A percentile compares a stretch with the other conserved stretches of the same genome.
These are phyloP conservation scores for Anisogramma anomala DNA, from an alignment of 2,329 filamentous ascomycete species.

Conservation along the genomic window DNA sequence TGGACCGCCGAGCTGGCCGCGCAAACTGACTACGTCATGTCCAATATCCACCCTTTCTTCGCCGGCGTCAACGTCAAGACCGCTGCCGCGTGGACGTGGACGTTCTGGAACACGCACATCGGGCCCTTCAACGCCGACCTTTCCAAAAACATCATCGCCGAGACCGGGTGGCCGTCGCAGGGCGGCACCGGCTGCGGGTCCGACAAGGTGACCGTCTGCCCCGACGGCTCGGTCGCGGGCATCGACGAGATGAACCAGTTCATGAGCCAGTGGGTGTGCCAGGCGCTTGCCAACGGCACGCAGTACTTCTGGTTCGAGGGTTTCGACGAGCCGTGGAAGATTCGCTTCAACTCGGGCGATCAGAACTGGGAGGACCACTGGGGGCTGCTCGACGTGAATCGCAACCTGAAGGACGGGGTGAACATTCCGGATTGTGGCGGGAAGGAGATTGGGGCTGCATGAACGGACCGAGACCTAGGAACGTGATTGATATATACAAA, in stretches of 20 bases:
- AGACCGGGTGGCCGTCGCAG: slow-evolving; percentile 80
- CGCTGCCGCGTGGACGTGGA: slow-evolving; percentile 70
- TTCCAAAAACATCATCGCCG: slow-evolving; percentile 67
- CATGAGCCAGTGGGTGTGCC: slow-evolving; percentile 76
- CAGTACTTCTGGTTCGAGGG: slow-evolving; percentile 97
- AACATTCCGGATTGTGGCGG: slow-evolving; percentile 81
- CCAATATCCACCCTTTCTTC: slow-evolving; percentile 95
- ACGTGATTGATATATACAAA: not conserved
- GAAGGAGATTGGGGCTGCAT: slow-evolving; percentile 39
- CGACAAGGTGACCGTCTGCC: slow-evolving; percentile 40
- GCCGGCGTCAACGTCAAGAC: slow-evolving; percentile 57
- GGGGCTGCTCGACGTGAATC: slow-evolving; percentile 78
- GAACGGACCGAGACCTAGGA: no score
- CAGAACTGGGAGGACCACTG: slow-evolving; percentile 91
- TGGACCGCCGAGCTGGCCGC: slow-evolving; percentile 62
- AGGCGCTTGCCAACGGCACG: slow-evolving; percentile 66
- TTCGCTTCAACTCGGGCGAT: slow-evolving; percentile 52
- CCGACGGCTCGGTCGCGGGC: slow-evolving; percentile 61
- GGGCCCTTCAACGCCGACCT: slow-evolving; percentile 50
- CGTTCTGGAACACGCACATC: slow-evolving; percentile 68
- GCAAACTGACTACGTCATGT: slow-evolving; percentile 80
- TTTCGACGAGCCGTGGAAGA: slow-evolving; percentile 96
- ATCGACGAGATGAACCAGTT: slow-evolving; percentile 75
- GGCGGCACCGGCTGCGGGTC: slow-evolving; percentile 70
- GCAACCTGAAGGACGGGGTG: slow-evolving; percentile 73